Base-by-base conservation (phyloP, 2,329 filamentous ascomycete genomes). In the Pyricularia grisea region DNA sequence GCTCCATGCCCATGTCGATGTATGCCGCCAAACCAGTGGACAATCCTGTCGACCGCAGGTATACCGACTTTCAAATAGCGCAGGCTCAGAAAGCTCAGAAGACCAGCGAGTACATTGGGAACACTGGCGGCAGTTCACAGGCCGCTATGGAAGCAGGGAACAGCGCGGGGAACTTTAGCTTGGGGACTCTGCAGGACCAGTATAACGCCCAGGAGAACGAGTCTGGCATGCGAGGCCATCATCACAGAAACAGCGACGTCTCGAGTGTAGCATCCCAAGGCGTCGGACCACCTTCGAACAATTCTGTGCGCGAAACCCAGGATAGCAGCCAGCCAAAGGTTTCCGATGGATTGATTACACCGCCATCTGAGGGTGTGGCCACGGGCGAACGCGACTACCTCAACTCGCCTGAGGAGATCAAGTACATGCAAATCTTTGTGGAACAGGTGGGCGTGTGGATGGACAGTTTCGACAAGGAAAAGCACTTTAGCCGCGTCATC, bases 401-500 rank as follows among this genome's bases (percentile, higher is more conserved):
- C 65, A 89, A 87, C 72, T 88, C 87, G 3, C 86, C 89, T 11
- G 92, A 97, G 70, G 93, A 97, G 76, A 86, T 95, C 0, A 81
- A 90, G n/a, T 93, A 93, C 76, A 92, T 97, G 90, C 92, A 97
- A 77, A 89, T 93, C 0, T 98, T 97, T 76, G 90, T 96, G 7
- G 91, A 96, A 75, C 91, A 97, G 72, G 92, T 98, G 2, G 93
- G 91, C 0, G 79, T 93, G 3, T 97, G 94, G 93, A 97, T 98
- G 92, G 94, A 97, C 78, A 92, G 89, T 61, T 88, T 97, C 82
- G 92, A 97, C 79, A 85, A 88, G 42, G 85, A 90, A 72, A 94
- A 94, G 79, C 92, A 96, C 81, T 97, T 97, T 77, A 92, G 92
- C 28, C 87, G 91, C 66, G 82, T 92, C 23, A 83, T 97, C n/a